A percentile compares a stretch with the other conserved stretches of the same genome.
These are phyloP conservation scores for Coffea humblotiana DNA, from an alignment of 305 asterid genomes.

Conservation along the genomic window DNA sequence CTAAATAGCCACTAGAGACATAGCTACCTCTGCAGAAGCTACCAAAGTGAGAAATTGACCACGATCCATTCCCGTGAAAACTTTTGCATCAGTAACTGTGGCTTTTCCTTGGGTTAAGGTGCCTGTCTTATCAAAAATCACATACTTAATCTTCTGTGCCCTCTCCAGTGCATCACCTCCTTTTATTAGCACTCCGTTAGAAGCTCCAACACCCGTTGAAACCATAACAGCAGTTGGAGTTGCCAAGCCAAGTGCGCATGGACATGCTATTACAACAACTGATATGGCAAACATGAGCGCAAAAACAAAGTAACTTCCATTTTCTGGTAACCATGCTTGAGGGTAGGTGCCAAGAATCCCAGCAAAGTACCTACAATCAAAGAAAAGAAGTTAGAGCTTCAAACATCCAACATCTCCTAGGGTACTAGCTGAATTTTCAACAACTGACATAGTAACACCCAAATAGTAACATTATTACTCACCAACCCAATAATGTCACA, in stretches of 20 bases:
- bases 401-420: constrained; percentile 3
- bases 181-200: constrained; percentile 94
- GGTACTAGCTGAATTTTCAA: constrained; percentile 4
- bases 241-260: constrained; percentile 99
- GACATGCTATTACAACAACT: constrained; percentile 94
- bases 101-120: constrained; percentile 98
- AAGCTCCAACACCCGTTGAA: constrained; percentile 99
- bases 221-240: constrained; percentile 99
- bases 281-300: constrained; percentile 97
- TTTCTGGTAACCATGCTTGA: constrained; percentile 81
- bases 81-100: constrained; percentile 73
- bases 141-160: constrained; percentile 86
- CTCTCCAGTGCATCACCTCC: constrained; percentile 99
- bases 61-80: constrained; percentile 85
- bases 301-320: constrained; percentile 81
- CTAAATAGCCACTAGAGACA: neutral
- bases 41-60: constrained; percentile 90
- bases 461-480: constrained; percentile 32
- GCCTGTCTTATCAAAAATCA: constrained; percentile 95
- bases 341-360: constrained; percentile 90
- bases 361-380: constrained; percentile 61
- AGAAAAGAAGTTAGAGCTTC: constrained; percentile 8
- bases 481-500: constrained; percentile 91
- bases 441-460: neutral
- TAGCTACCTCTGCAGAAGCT: constrained; percentile 97